Evolutionary conservation across 1,284 basidiomycete genomes (phyloP), one percentile per base, ranked within the genome.

Genomic region (Mycosarcoma mackinlayi): DNA sequence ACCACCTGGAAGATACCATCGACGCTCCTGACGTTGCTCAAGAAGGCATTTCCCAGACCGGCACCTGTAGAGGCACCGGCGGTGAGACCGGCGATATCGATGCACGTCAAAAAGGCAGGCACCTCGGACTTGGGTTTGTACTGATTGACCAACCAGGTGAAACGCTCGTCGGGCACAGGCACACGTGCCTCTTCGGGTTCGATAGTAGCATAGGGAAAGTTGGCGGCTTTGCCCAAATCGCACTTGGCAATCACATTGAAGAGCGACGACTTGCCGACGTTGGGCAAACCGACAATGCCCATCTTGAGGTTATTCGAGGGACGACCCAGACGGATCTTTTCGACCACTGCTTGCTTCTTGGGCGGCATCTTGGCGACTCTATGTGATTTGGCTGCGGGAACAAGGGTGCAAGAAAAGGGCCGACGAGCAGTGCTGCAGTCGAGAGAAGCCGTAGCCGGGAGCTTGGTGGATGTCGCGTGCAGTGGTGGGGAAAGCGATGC

Each of bases 1-100:
- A 98, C 90, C 69, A 98, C 90, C 84, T 98, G 96, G 88, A 98
- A 98, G 83, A 99, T 99, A 82, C 96, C 96, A 83, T 99, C 96
- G 68, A 98, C 96, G 23, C 95, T 92, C 62, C 96, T 91, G 47
- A 99, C 95, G 84, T 98, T 93, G 30, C 93, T 94, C 85, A 99
- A 86, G 87, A 99, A 99, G 39, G 93, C 90, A 83, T 99, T 99
- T 44, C 96, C 96, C 45, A 99, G 89, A 84, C 96, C 96, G 53
- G 93, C 96, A 81, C 96, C 96, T 34, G 95, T 98, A 13, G 94
- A 97, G 1, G 96, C 96, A 75, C 96, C 93, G 87, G 93, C 76
- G 35, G 95, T 98, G 50, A 99, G 86, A 84, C 96, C 96, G 73
- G 96, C 96, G 81, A 99, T 99, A 85, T 99, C 96, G 84, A 98